Base-by-base conservation (phyloP, 257 asterid genomes). In the Solanum phureja region DNA sequence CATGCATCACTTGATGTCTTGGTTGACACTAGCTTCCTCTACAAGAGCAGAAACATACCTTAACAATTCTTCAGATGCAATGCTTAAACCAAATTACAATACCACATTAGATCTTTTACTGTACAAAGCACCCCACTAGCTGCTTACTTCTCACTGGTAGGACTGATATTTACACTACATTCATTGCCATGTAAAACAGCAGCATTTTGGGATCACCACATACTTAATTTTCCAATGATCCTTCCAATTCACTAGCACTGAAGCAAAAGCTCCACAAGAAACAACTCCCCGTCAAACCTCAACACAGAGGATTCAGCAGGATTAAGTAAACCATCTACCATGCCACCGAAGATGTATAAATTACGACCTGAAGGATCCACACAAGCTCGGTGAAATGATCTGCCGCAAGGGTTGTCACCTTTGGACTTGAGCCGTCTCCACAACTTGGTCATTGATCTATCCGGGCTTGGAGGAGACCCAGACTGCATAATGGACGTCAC, bases 351-450 rank as follows among this genome's bases (percentile, higher is more conserved):
- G 64, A 97, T 88, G 83, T 93, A 95, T 95, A 97, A 58, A 89
- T 85, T 91, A 19, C 95, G 88, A 23, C 98, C 98, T 1, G 98
- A 92, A 42, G 89, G 91, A 91, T 97, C 99, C 2, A 93, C 94
- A 86, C 99, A 95, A 13, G 98, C 96, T 33, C 93, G 95, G 87
- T 97, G 99, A 83, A 97, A 97, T 23, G 98, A 97, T 89, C 99
- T 93, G 87, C 94, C 75, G 5, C 87, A 83, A 35, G 95, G 98
- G 83, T 79, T 92, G 46, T 94, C 92, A 87, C 96, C 99, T 75
- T 74, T 88, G 3, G 94, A 56, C 77, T 92, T 94, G 11, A 94
- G 86, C 90, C 92, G 90, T 88, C 86, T 95, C 98, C 98, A 97
- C 95, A 93, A 86, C 87, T 88, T 91, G 62, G 94, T 83, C 10